phyloP scores from a whole-genome alignment of 768 basidiomycete genomes.

The Crucibulum laeve region DNA sequence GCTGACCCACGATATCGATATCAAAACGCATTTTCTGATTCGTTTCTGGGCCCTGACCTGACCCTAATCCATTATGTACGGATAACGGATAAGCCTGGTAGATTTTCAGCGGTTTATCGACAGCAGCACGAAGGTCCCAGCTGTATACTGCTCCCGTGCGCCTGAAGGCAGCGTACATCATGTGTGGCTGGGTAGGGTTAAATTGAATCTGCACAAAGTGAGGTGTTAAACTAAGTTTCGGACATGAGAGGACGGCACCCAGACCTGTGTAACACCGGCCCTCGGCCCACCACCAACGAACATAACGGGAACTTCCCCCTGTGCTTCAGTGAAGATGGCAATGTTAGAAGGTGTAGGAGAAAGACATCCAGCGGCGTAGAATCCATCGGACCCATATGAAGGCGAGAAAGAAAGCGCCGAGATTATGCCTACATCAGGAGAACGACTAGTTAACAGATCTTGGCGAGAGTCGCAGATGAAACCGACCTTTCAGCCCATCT shows the following conservation, averaged over 20 bases:
- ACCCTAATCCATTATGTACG: no score
- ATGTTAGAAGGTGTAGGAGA: slow-evolving; percentile 52
- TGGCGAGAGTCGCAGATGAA: not conserved
- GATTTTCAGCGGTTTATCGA: slow-evolving; percentile 34
- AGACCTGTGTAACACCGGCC: slow-evolving; percentile 54
- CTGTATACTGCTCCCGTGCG: slow-evolving; percentile 56
- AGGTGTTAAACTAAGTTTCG: slow-evolving; percentile 8
- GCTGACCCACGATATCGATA: slow-evolving; percentile 62
- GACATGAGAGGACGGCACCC: slow-evolving; percentile 1
- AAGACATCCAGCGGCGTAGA: slow-evolving; percentile 81
- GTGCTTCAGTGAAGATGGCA: slow-evolving; percentile 61
- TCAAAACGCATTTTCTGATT: slow-evolving; percentile 84
- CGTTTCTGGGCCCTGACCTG: no score
- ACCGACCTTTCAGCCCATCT: slow-evolving; percentile 80
- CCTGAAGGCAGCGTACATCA: slow-evolving; percentile 79
- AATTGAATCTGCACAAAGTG: slow-evolving; percentile 55
- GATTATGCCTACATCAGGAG: slow-evolving; percentile 65
- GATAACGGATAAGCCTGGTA: slow-evolving; percentile 25
- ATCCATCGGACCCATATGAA: slow-evolving; percentile 46
- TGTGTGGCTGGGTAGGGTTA: slow-evolving; percentile 65
- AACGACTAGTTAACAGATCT: not conserved
- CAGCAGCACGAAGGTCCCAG: slow-evolving; percentile 75
- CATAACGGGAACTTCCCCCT: slow-evolving; percentile 47
- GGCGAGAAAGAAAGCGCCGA: slow-evolving; percentile 79
- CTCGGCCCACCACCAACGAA: slow-evolving; percentile 56